Conservation (phyloP, 176 grass and related monocot genomes). For the Oryza punctata region DNA sequence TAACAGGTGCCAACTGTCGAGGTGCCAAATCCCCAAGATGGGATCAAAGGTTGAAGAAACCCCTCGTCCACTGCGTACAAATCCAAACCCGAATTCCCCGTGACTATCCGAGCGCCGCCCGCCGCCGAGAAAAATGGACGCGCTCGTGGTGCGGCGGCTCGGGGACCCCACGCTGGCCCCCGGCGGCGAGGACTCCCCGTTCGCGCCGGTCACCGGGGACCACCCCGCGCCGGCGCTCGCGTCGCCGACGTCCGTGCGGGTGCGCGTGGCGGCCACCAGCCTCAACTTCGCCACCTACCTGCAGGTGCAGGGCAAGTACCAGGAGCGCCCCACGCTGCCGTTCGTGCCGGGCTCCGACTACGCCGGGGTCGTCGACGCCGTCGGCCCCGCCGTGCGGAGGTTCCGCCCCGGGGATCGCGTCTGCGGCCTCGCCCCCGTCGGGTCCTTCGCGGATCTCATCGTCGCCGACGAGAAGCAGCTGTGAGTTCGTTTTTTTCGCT, state of each 20-base stretch:
- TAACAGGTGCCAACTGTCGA: too few species aligned
- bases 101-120: too few species aligned
- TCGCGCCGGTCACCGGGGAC: conserved; percentile 46
- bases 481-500: conserved; percentile 45
- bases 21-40: too few species aligned
- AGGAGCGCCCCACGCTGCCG: conserved; percentile 73
- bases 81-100: too few species aligned
- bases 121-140: conserved; percentile 54
- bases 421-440: conserved; percentile 56
- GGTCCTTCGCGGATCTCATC: conserved; percentile 75
- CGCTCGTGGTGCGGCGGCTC: conserved; percentile 69
- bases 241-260: conserved; percentile 63
- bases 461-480: conserved; percentile 67
- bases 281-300: conserved; percentile 88
- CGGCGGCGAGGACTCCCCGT: conserved; percentile 47
- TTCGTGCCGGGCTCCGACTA: conserved; percentile 84
- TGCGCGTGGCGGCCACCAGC: conserved; percentile 74
- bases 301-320: conserved; percentile 86
- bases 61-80: too few species aligned
- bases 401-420: conserved; percentile 73
- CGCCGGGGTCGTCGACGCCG: conserved; percentile 77
- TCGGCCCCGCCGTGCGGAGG: conserved; percentile 56
- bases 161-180: conserved; percentile 68
- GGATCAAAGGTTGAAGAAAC: too few species aligned
- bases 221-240: conserved; percentile 51